These are phyloP conservation scores for Cerrena zonata DNA, from an alignment of 1,284 basidiomycete species.

Conservation along the genomic window DNA sequence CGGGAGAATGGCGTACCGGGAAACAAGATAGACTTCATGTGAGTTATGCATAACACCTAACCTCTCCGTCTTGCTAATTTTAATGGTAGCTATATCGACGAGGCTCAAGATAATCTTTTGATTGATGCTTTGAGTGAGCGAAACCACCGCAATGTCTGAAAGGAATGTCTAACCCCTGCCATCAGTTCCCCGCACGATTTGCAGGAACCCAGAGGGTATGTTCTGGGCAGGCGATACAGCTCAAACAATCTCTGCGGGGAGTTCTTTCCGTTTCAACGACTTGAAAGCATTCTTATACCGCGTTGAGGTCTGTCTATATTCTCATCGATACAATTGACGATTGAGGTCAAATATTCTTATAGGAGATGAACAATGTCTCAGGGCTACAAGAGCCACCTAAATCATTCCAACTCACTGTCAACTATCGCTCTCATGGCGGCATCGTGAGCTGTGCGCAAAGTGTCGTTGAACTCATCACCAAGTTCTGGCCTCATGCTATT, in stretches of 20 bases:
- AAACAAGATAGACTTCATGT: slow-evolving; percentile 54
- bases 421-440: slow-evolving; percentile 69
- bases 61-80: not conserved
- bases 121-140: slow-evolving; percentile 58
- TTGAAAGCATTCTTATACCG: slow-evolving; percentile 61
- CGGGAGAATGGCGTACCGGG: slow-evolving; percentile 32
- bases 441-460: slow-evolving; percentile 60
- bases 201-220: slow-evolving; percentile 57
- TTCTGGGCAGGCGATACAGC: slow-evolving; percentile 80
- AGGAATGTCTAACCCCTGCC: not conserved
- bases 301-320: slow-evolving; percentile 40
- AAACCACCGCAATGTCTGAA: not conserved
- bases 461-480: slow-evolving; percentile 55
- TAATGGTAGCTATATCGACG: slow-evolving; percentile 57
- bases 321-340: not conserved
- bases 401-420: slow-evolving; percentile 56
- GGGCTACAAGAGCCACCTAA: slow-evolving; percentile 28
- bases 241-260: slow-evolving; percentile 68
- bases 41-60: slow-evolving; percentile 17
- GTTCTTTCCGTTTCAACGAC: slow-evolving; percentile 67
- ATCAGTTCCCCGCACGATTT: slow-evolving; percentile 55
- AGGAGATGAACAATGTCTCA: not conserved
- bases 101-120: slow-evolving; percentile 67
- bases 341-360: not conserved
- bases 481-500: slow-evolving; percentile 63